Conservation (phyloP, 306 rosid species). For the Medicago arabica region DNA sequence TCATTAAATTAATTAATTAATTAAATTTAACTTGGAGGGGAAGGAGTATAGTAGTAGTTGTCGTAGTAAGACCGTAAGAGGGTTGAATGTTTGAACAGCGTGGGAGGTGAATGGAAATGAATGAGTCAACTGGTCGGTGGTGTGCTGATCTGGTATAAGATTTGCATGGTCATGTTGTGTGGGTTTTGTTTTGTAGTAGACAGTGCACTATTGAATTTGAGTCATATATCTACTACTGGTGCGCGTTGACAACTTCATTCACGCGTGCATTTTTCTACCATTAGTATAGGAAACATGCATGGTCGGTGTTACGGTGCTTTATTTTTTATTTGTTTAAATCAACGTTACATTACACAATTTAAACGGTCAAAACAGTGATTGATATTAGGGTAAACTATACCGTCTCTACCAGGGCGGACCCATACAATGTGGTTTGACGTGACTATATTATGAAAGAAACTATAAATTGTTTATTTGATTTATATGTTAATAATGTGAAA, state of each 20-base stretch:
- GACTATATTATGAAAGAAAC: no score
- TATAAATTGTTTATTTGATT: no score
- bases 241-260: not conserved
- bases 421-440: no score
- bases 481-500: no score
- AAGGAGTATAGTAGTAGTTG: not conserved
- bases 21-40: not conserved
- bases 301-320: no score
- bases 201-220: not conserved
- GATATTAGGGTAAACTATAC: no score
- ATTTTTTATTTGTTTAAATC: no score
- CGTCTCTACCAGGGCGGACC: no score
- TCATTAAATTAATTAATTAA: not conserved
- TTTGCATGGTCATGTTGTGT: conserved; percentile 17
- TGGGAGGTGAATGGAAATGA: conserved; percentile 33
- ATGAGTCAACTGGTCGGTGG: conserved; percentile 40
- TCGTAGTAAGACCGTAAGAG: conserved; percentile 13
- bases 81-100: conserved; percentile 29
- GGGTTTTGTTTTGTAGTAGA: not conserved
- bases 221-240: not conserved
- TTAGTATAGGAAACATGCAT: not conserved
- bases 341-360: no score
- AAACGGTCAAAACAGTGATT: no score
- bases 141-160: conserved; percentile 18
- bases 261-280: not conserved